Evolutionary conservation across 1,284 basidiomycete genomes (phyloP), one percentile per base, ranked within the genome.

Genomic region (Erythrobasidium hasegawianum): DNA sequence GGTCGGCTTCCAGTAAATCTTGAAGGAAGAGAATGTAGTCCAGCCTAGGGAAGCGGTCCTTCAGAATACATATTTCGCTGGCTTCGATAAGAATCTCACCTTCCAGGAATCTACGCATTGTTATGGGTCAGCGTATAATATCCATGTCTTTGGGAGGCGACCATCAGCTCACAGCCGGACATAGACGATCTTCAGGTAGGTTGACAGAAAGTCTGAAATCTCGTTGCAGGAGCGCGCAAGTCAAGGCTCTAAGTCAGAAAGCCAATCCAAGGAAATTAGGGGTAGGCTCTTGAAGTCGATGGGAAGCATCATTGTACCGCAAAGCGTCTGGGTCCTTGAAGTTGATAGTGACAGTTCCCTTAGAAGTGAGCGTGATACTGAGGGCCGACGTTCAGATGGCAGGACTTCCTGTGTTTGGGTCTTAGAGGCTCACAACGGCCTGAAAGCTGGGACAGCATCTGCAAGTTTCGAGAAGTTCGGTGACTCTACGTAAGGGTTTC

Each of bases 101-200:
- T 54, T n/a, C 71, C 69, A 26, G 72, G 69, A 16, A 73, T 56
- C 72, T 74, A 62, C 4, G n/a, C n/a, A n/a, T n/a, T n/a, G 18
- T 13, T 16, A 18, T 18, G 16, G 8, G 2, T 50, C 20, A 11
- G 3, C 9, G 14, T 14, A 7, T 33, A 7, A n/a, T 22, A 29
- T 22, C 1, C 38, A n/a, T n/a, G n/a, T n/a, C 50, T 20, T 5
- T 20, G 22, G 1, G 2, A 14, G n/a, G n/a, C n/a, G n/a, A 29
- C 18, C 2, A n/a, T n/a, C 0, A n/a, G 70, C 84, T 71, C 72
- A 94, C 90, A 0, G 91, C 88, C 20, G 92, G 92, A 77, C 91
- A 95, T 2, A 96, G 78, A 58, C 92, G 79, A 76, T 90, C 83
- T 0, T 81, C 76, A 0, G 88, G 86, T 8, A 95, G 76, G 2